Evolutionary conservation across 768 basidiomycete species (phyloP).

Genomic region (Pisolithus tinctorius): DNA sequence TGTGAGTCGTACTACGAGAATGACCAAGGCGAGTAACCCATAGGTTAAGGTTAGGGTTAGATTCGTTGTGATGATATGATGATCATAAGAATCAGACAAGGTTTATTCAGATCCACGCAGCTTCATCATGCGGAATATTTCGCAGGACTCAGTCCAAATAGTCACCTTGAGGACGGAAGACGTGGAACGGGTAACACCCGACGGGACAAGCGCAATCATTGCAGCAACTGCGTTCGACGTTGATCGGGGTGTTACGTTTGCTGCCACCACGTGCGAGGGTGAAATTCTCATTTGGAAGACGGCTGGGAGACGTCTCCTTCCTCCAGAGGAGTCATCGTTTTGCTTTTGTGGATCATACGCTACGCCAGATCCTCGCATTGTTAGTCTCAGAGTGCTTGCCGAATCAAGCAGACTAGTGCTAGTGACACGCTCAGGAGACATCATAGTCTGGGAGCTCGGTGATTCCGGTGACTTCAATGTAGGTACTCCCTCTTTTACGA

Average conservation of each 20-base stretch:
- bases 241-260: constrained; percentile 55
- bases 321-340: constrained; percentile 5
- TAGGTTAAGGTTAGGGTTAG: constrained; percentile 10
- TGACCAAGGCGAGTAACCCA: neutral
- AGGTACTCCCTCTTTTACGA: constrained; percentile 14
- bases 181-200: constrained; percentile 8
- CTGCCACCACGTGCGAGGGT: constrained; percentile 52
- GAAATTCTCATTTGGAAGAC: constrained; percentile 54
- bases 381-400: constrained; percentile 62
- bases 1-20: neutral
- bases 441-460: constrained; percentile 58
- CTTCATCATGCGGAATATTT: constrained; percentile 49
- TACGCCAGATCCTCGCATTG: constrained; percentile 34
- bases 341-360: constrained; percentile 20
- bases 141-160: constrained; percentile 30
- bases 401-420: constrained; percentile 64
- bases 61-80: neutral
- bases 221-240: constrained; percentile 51
- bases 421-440: constrained; percentile 76
- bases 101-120: neutral
- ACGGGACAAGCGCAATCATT: constrained; percentile 28
- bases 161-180: constrained; percentile 13
- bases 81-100: neutral
- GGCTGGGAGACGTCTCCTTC: constrained; percentile 9
- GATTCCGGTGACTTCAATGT: constrained; percentile 39